Conservation (phyloP, 768 basidiomycete genomes). For the Trametes cinnabarina region DNA sequence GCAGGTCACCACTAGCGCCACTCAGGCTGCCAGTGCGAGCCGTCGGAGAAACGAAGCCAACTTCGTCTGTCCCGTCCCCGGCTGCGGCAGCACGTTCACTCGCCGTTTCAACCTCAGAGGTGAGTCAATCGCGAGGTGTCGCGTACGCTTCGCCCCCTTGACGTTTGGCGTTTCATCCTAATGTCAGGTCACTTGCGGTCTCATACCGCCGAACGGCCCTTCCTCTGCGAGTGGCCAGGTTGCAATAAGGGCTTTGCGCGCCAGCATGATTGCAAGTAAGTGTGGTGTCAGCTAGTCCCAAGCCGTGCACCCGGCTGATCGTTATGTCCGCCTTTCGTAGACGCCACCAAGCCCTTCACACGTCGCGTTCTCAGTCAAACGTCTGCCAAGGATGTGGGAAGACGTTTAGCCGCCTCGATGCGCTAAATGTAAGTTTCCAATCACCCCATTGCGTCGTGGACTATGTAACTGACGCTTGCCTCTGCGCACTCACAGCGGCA, state of each 20-base stretch:
- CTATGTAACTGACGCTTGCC: constrained; percentile 19
- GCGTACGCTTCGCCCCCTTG: not conserved
- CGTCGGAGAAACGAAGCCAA: constrained; percentile 87
- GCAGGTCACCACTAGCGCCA: constrained; percentile 93
- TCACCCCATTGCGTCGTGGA: constrained; percentile 27
- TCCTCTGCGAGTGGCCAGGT: constrained; percentile 89
- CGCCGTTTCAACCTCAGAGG: constrained; percentile 86
- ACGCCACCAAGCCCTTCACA: constrained; percentile 88
- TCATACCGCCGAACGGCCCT: constrained; percentile 93
- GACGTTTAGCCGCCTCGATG: constrained; percentile 91
- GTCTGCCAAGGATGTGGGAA: constrained; percentile 91
- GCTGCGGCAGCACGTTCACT: constrained; percentile 50
- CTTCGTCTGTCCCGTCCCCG: constrained; percentile 54
- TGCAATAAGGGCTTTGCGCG: constrained; percentile 95
- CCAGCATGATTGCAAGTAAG: constrained; percentile 96
- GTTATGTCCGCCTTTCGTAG: constrained; percentile 34
- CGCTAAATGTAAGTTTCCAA: constrained; percentile 75
- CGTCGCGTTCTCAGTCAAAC: constrained; percentile 78
- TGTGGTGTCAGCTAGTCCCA: constrained; percentile 21
- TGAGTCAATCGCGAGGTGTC: constrained; percentile 30
- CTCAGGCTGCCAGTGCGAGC: constrained; percentile 87
- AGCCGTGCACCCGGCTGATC: constrained; percentile 1
- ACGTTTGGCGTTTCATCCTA: constrained; percentile 5
- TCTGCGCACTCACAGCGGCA: constrained; percentile 54
- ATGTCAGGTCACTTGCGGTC: constrained; percentile 83